Evolutionary conservation across 306 rosid genomes (phyloP), one percentile per base, ranked within the genome.

Genomic region (Boehmeria nivea): DNA sequence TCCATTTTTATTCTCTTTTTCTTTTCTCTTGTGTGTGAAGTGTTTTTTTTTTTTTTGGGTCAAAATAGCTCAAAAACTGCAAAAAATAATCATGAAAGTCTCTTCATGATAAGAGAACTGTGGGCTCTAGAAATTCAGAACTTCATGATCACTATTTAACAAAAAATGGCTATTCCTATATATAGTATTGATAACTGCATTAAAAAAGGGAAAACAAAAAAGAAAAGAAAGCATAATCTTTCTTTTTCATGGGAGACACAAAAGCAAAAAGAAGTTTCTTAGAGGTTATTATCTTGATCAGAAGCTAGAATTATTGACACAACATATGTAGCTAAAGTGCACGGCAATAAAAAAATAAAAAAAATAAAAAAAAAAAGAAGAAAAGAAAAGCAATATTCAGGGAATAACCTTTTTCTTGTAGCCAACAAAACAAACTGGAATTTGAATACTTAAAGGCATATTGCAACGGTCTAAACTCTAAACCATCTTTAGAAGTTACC

Each of bases 1-100:
- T 80, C 86, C 98, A 87, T 91, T 70, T 64, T 37, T 6, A 10
- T 20, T 19, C n/a, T n/a, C n/a, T n/a, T n/a, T n/a, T n/a, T n/a
- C n/a, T n/a, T n/a, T n/a, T n/a, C n/a, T n/a, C n/a, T n/a, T n/a
- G n/a, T 19, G 3, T 10, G 6, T 60, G 50, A 23, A 27, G 25
- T 18, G 8, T 6, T 60, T 50, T n/a, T 13, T 18, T 48, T 1
- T 69, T 52, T 49, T 53, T 58, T 8, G 40, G 28, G 43, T 37
- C 74, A 37, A 67, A 64, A 55, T 31, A 27, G 21, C 66, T 71
- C 66, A 70, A 64, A 72, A 18, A 82, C 95, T 87, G 79, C 84
- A 59, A 21, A 64, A n/a, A 21, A 66, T 8, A 76, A 71, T 60
- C 76, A 65, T 67, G 39, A 22, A 65, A 65, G 12, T 31, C 51